These are phyloP conservation scores for Tolypocladium ophioglossoides DNA, from an alignment of 2,329 filamentous ascomycete genomes.

Conservation along the genomic window DNA sequence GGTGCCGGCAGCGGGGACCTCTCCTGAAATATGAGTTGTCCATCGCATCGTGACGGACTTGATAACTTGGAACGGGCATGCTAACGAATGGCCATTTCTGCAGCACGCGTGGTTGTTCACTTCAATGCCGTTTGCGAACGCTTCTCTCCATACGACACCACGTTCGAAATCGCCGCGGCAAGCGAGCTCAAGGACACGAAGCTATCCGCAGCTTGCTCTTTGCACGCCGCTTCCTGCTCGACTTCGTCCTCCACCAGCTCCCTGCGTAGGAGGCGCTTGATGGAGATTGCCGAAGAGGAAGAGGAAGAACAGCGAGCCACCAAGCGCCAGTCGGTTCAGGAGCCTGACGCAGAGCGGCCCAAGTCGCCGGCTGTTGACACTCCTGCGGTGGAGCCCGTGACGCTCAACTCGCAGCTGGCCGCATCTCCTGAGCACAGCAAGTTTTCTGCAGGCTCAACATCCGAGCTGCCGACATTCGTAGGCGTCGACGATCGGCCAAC, in stretches of 20 bases:
- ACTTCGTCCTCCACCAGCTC: constrained; percentile 79
- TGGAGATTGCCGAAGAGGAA: constrained; percentile 90
- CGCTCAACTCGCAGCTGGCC: constrained; percentile 41
- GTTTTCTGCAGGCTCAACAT: constrained; percentile 34
- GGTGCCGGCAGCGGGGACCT: constrained; percentile 18
- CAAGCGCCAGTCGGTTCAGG: constrained; percentile 47
- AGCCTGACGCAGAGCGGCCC: constrained; percentile 22
- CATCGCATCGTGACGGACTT: not conserved
- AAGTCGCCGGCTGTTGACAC: constrained; percentile 16
- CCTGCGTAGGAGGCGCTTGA: constrained; percentile 62
- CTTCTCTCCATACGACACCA: constrained; percentile 79
- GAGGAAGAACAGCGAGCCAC: constrained; percentile 59
- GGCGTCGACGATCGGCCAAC: constrained; percentile 33
- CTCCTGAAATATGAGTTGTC: not conserved
- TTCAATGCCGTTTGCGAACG: constrained; percentile 56
- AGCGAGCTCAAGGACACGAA: constrained; percentile 80
- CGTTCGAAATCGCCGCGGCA: constrained; percentile 63
- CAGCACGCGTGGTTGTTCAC: constrained; percentile 73
- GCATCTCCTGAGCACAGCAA: constrained; percentile 36
- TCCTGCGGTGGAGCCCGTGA: constrained; percentile 25
- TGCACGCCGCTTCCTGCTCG: constrained; percentile 80
- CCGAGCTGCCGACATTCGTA: constrained; percentile 41
- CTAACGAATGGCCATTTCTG: constrained; percentile 4
- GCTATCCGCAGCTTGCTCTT: constrained; percentile 76
- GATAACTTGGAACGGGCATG: not conserved